Conservation (phyloP, 1,284 basidiomycete genomes). For the Tylopilus sp. region DNA sequence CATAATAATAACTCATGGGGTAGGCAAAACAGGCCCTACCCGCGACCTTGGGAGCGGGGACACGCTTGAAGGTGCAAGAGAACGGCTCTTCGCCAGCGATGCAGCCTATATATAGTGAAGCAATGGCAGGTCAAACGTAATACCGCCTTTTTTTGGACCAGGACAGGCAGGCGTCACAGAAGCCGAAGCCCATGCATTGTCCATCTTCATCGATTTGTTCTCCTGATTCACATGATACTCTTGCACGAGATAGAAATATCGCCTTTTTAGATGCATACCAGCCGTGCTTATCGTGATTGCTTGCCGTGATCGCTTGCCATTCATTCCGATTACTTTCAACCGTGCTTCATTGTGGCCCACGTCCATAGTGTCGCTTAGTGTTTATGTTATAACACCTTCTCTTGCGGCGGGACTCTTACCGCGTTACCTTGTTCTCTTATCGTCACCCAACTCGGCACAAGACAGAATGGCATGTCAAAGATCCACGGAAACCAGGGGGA, state of each 20-base stretch:
- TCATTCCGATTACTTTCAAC: not conserved
- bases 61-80: not conserved
- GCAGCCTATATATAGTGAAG: not conserved
- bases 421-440: not conserved
- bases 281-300: constrained; percentile 1
- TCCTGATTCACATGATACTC: not conserved
- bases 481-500: not conserved
- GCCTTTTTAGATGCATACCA: not conserved
- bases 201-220: not conserved
- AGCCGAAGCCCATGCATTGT: not conserved
- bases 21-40: constrained; percentile 9
- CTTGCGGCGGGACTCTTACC: not conserved
- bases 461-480: not conserved
- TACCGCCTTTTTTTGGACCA: not conserved
- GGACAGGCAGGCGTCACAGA: not conserved
- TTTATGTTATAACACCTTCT: not conserved
- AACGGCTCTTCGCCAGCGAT: not conserved
- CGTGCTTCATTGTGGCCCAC: too few relatives aligned
- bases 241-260: not conserved
- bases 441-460: not conserved
- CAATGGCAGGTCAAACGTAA: not conserved
- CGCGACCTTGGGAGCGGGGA: constrained; percentile 2
- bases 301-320: not conserved
- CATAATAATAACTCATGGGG: constrained; percentile 6
- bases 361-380: too few relatives aligned